Conservation (phyloP, 2,329 filamentous ascomycete species). For the Talaromyces verruculosus region DNA sequence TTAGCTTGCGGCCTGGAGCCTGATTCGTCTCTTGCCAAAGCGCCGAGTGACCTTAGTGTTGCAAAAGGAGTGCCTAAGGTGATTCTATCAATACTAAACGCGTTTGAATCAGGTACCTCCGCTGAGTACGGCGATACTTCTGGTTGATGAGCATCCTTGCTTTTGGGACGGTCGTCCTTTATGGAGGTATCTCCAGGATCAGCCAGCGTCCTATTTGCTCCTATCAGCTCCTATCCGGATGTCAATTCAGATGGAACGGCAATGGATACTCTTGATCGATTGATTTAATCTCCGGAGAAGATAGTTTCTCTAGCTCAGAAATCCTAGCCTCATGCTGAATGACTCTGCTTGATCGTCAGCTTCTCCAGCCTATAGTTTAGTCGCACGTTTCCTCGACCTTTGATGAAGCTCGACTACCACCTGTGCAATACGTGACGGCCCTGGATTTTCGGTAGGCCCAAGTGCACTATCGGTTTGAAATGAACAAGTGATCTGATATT, state of each 20-base stretch:
- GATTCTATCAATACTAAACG: constrained; percentile 25
- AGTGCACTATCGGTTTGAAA: constrained; percentile 22
- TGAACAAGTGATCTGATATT: constrained; percentile 22
- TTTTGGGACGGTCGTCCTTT: background rate
- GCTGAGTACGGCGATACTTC: background rate
- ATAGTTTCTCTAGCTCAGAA: constrained; percentile 3
- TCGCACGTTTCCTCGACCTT: constrained; percentile 1
- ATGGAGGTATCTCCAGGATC: background rate
- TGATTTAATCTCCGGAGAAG: background rate
- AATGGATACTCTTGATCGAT: background rate
- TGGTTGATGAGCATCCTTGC: background rate
- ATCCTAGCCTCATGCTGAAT: constrained; percentile 16
- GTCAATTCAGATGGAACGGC: background rate
- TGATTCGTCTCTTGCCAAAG: constrained; percentile 21
- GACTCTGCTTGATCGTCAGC: constrained; percentile 1
- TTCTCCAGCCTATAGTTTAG: background rate
- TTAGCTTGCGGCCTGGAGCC: constrained; percentile 16
- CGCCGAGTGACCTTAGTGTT: constrained; percentile 25
- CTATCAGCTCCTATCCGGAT: background rate
- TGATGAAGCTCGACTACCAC: constrained; percentile 23
- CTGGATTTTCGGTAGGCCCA: constrained; percentile 19
- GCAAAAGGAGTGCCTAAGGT: constrained; percentile 26
- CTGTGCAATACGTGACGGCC: constrained; percentile 22
- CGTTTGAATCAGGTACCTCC: background rate
- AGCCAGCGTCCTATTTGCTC: background rate